A percentile compares a stretch with the other conserved stretches of the same genome.
Evolutionary conservation across 2,329 filamentous ascomycete species (phyloP).

Genomic region (Neonectria punicea): DNA sequence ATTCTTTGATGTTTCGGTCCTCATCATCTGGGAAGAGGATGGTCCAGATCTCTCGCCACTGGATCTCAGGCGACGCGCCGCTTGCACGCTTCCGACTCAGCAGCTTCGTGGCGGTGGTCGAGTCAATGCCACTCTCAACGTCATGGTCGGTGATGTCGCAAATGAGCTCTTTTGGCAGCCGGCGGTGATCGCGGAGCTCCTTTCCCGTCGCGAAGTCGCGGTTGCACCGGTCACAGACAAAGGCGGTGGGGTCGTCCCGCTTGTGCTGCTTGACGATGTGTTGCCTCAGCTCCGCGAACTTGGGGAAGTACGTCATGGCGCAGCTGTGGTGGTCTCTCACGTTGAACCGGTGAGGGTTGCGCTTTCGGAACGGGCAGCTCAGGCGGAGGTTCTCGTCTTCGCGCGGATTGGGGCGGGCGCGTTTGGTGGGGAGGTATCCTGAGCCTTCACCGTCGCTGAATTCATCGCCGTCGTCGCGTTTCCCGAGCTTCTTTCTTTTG

Average conservation of each 20-base stretch:
- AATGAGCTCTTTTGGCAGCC: constrained; percentile 54
- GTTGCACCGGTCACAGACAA: constrained; percentile 54
- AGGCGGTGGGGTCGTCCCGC: constrained; percentile 53
- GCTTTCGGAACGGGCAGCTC: constrained; percentile 57
- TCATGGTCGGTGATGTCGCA: constrained; percentile 54
- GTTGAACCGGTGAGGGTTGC: constrained; percentile 58
- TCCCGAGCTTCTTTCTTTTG: constrained; percentile 50
- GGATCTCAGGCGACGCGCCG: constrained; percentile 50
- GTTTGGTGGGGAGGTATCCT: constrained; percentile 44
- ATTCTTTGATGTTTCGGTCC: constrained; percentile 45
- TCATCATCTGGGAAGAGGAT: constrained; percentile 55
- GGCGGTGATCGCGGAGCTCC: constrained; percentile 53
- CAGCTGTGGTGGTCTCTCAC: constrained; percentile 58
- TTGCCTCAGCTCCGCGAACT: constrained; percentile 54
- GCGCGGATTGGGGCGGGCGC: constrained; percentile 44
- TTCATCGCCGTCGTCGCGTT: constrained; percentile 48
- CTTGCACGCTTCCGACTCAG: constrained; percentile 53
- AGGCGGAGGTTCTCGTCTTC: constrained; percentile 53
- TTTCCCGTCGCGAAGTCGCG: constrained; percentile 52
- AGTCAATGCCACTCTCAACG: constrained; percentile 54
- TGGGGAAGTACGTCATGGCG: constrained; percentile 56
- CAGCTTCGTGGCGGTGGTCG: constrained; percentile 52
- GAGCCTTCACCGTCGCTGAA: constrained; percentile 49
- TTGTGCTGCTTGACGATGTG: constrained; percentile 57
- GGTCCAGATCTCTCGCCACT: constrained; percentile 56